phyloP scores from a whole-genome alignment of 202 grass and related monocot genomes.

The Setaria viridis region DNA sequence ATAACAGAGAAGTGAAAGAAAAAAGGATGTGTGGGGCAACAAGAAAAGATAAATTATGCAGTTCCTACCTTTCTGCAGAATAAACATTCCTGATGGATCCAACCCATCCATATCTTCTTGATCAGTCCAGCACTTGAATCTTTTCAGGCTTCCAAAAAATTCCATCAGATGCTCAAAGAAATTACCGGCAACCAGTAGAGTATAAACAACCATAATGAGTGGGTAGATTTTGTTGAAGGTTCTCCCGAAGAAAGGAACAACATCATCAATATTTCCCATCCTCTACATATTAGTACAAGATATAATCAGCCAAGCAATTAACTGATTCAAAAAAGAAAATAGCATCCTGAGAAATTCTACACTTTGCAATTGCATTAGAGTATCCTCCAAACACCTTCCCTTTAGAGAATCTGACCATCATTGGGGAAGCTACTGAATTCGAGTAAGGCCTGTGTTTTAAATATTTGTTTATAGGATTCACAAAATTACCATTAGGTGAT shows the following conservation, averaged over 20 bases:
- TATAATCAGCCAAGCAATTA: slow-evolving; percentile 36
- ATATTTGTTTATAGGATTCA: not conserved
- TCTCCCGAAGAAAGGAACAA: slow-evolving; percentile 91
- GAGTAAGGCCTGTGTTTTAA: not conserved
- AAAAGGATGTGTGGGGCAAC: not conserved
- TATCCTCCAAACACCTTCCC: not conserved
- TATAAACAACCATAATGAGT: slow-evolving; percentile 98
- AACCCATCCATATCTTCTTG: slow-evolving; percentile 76
- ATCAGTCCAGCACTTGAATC: slow-evolving; percentile 80
- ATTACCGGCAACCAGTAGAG: slow-evolving; percentile 73
- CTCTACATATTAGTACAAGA: slow-evolving; percentile 57
- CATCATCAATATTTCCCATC: slow-evolving; percentile 89
- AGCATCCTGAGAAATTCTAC: slow-evolving; percentile 2
- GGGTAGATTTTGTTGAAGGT: slow-evolving; percentile 97
- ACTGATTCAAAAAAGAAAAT: not conserved
- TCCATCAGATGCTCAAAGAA: slow-evolving; percentile 77
- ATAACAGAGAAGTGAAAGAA: not conserved
- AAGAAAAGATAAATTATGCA: slow-evolving; percentile 38
- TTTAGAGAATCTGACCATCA: not conserved
- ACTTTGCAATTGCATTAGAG: not conserved
- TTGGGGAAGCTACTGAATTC: not conserved
- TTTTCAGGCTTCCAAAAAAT: slow-evolving; percentile 85
- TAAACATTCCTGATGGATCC: slow-evolving; percentile 82
- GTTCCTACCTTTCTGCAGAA: slow-evolving; percentile 79
- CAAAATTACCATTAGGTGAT: not conserved